These are phyloP conservation scores for Phanerochaete sordida DNA, from an alignment of 768 basidiomycete genomes.

Conservation along the genomic window DNA sequence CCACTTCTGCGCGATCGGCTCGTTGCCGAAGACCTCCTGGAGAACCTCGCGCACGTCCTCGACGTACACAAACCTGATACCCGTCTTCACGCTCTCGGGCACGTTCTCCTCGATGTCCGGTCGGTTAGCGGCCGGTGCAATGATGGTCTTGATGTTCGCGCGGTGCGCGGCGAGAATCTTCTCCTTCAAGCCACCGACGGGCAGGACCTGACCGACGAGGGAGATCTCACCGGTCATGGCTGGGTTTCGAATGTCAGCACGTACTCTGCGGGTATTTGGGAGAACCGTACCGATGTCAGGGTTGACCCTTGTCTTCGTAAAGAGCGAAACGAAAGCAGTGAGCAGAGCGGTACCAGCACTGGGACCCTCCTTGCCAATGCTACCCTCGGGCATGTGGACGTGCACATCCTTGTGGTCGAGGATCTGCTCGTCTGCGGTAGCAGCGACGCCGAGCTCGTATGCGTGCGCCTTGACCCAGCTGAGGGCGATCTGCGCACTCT, in stretches of 20 bases:
- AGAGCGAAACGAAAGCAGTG: conserved; percentile 87
- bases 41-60: conserved; percentile 90
- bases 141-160: conserved; percentile 90
- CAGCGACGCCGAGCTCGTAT: conserved; percentile 82
- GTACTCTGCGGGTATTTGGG: neutral
- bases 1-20: conserved; percentile 59
- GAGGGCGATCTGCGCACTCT: conserved; percentile 92
- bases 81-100: conserved; percentile 91
- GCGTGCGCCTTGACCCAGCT: conserved; percentile 94
- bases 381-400: conserved; percentile 96
- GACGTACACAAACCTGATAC: conserved; percentile 93
- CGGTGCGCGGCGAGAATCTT: conserved; percentile 97
- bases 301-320: conserved; percentile 78
- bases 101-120: conserved; percentile 98
- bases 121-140: conserved; percentile 84
- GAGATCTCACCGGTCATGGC: conserved; percentile 99
- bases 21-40: conserved; percentile 76
- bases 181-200: conserved; percentile 94
- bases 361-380: conserved; percentile 93
- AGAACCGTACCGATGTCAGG: conserved; percentile 78
- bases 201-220: conserved; percentile 91
- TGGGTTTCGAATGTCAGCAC: conserved; percentile 23
- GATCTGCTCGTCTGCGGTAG: conserved; percentile 66
- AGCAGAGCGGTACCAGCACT: conserved; percentile 94
- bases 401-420: conserved; percentile 87